phyloP scores from a whole-genome alignment of 1,284 basidiomycete species.

The Ceratobasidium sp. region DNA sequence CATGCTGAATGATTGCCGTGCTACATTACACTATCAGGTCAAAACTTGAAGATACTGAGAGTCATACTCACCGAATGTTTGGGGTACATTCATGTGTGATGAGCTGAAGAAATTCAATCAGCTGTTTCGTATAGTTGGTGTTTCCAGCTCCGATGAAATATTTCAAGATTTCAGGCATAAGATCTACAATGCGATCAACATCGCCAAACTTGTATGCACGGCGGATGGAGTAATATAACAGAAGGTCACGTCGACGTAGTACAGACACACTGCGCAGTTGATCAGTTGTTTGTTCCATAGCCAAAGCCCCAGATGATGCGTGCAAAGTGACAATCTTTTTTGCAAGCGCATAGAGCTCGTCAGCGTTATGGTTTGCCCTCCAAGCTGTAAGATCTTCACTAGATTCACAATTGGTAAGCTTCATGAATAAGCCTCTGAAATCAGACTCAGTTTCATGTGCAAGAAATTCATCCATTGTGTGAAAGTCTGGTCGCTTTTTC shows the following conservation, averaged over 20 bases:
- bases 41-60: neutral
- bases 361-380: neutral
- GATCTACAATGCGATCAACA: slow-evolving; percentile 14
- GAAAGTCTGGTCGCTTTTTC: slow-evolving; percentile 6
- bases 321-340: neutral
- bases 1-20: neutral
- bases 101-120: slow-evolving; percentile 1
- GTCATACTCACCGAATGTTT: neutral
- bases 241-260: neutral
- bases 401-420: neutral
- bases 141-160: slow-evolving; percentile 18
- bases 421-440: neutral
- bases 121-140: neutral
- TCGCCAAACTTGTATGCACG: slow-evolving; percentile 7
- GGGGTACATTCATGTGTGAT: neutral
- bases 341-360: neutral
- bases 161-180: neutral
- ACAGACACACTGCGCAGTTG: neutral
- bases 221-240: slow-evolving; percentile 1
- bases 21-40: neutral
- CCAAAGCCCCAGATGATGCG: slow-evolving; percentile 2
- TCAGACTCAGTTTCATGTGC: neutral
- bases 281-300: neutral
- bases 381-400: neutral
- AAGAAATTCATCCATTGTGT: neutral